These are phyloP conservation scores for Entomortierella chlamydospora DNA, from an alignment of 192 early-diverging fungal species.

Conservation along the genomic window DNA sequence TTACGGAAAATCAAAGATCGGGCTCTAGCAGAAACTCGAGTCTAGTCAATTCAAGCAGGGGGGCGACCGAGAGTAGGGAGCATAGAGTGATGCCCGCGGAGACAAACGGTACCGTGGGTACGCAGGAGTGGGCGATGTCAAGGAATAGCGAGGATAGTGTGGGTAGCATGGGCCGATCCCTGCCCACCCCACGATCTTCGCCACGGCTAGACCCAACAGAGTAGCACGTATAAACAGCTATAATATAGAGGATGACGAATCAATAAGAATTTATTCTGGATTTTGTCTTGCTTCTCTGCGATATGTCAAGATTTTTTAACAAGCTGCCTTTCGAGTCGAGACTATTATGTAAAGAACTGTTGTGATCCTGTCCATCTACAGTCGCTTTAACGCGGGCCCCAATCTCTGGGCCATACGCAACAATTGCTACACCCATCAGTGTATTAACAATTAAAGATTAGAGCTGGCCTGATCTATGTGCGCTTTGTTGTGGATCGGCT, in stretches of 20 bases:
- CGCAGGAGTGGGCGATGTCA: not conserved
- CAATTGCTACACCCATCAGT: too few species aligned
- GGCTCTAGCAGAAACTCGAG: not conserved
- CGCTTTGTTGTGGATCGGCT: too few species aligned
- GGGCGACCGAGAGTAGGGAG: not conserved
- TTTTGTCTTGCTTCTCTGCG: too few species aligned
- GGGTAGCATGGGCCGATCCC: constrained; percentile 30
- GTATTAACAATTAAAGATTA: too few species aligned
- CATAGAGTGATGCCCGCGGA: not conserved
- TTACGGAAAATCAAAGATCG: not conserved
- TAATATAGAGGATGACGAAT: not conserved
- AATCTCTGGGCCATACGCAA: too few species aligned
- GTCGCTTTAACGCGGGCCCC: too few species aligned
- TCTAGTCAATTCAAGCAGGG: not conserved
- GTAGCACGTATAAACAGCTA: not conserved
- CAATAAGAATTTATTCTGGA: too few species aligned
- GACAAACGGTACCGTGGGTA: not conserved
- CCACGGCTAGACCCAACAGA: constrained; percentile 20
- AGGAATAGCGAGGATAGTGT: constrained; percentile 26
- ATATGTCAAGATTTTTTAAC: too few species aligned
- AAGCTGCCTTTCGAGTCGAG: too few species aligned
- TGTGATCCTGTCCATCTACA: too few species aligned
- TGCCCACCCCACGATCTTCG: constrained; percentile 37
- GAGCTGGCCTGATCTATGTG: too few species aligned
- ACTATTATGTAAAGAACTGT: too few species aligned